Conservation (phyloP, 1,284 basidiomycete genomes). For the Agaricales sp. region DNA sequence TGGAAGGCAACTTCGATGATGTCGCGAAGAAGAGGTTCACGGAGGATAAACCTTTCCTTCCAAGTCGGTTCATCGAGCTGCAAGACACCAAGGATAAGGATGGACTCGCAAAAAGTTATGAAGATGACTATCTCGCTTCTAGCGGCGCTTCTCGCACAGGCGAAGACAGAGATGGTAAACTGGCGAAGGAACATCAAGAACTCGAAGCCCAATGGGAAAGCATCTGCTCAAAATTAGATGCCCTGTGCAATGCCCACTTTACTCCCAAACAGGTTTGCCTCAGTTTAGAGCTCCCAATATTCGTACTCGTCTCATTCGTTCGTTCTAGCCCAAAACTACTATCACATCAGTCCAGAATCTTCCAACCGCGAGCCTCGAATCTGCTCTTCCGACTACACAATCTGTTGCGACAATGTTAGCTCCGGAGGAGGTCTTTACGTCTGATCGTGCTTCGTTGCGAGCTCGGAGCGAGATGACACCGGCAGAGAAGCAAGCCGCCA, state of each 20-base stretch:
- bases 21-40: conserved; percentile 73
- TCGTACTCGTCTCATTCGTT: conserved; percentile 8
- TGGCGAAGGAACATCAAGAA: conserved; percentile 84
- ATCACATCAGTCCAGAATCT: conserved; percentile 86
- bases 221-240: conserved; percentile 87
- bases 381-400: conserved; percentile 78
- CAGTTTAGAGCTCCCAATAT: conserved; percentile 2
- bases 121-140: conserved; percentile 78
- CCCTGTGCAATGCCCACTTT: conserved; percentile 91
- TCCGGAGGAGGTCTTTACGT: conserved; percentile 84
- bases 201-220: conserved; percentile 79
- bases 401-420: conserved; percentile 78
- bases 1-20: conserved; percentile 86
- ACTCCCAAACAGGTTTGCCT: conserved; percentile 76
- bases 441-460: conserved; percentile 42
- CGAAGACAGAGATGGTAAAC: conserved; percentile 83
- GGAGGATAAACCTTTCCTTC: conserved; percentile 84
- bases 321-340: conserved; percentile 70
- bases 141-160: conserved; percentile 40
- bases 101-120: conserved; percentile 94
- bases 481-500: conserved; percentile 67
- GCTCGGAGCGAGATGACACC: conserved; percentile 80
- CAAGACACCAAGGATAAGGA: conserved; percentile 83
- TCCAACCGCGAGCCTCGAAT: conserved; percentile 81
- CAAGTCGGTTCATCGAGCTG: conserved; percentile 84